Base-by-base conservation (phyloP, 495 filamentous ascomycete genomes). In the Penicillium taxi region DNA sequence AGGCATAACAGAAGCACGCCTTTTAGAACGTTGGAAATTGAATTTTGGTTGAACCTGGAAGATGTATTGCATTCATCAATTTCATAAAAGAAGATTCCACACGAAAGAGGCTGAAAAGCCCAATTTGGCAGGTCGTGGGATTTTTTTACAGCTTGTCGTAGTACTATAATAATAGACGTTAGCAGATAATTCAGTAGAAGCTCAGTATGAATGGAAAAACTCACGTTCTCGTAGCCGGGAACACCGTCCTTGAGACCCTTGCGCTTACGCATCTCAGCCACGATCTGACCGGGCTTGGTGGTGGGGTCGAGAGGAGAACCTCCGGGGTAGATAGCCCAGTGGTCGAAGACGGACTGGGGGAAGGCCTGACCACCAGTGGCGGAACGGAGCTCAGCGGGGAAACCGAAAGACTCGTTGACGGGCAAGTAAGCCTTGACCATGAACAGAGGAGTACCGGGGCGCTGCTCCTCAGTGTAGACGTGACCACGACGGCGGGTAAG, bases 381-480 rank as follows among this genome's bases (percentile, higher is more conserved):
- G 49, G 78, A 77, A 59, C 91, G 90, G 54, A 99, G 87, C 77
- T 96, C 91, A 64, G 77, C 84, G 62, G 88, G 91, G 84, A 98
- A 98, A 70, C 91, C 93, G 80, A 99, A 99, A 9, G 91, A 99
- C 78, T 99, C 91, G 75, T 94, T 90, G 79, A 96, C 87, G 64
- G 91, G 91, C 40, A 99, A 74, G 74, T 96, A 99, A 45, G 91
- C 88, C 82, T 96, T 96, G 77, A 99, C 82, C 69, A 81, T 96
- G 84, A 96, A 96, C 32, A 99, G 84, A 69, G 93, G 93, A 62
- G 93, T 99, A 63, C 91, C 91, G 45, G 89, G 84, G 51, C 91
- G 86, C 76, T 99, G 91, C 74, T 91, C 85, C 75, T 99, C 91
- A 53, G 74, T 70, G 80, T 96, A 96, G 70, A 99, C 91, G 81